Conservation (phyloP, 495 filamentous ascomycete species). For the Penicillium longicatenatum region DNA sequence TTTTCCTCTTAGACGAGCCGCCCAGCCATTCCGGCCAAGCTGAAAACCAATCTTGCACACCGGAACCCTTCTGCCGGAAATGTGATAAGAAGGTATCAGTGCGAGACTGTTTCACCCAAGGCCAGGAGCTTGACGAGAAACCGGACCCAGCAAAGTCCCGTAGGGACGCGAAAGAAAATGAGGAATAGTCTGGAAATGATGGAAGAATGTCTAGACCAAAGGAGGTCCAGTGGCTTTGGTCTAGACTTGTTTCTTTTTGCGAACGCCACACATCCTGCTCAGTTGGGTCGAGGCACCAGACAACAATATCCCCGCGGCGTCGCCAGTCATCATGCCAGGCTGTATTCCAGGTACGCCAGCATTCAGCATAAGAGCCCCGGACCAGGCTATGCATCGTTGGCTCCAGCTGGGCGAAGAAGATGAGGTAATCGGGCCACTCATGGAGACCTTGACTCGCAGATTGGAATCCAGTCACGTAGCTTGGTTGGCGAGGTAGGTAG, state of each 20-base stretch:
- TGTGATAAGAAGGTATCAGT: constrained; percentile 6
- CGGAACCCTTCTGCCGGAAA: constrained; percentile 10
- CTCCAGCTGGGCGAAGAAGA: constrained; percentile 68
- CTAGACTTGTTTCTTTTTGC: constrained; percentile 22
- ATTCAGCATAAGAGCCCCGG: constrained; percentile 63
- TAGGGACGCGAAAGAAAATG: constrained; percentile 12
- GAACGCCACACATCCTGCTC: constrained; percentile 43
- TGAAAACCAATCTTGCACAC: constrained; percentile 12
- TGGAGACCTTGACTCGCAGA: constrained; percentile 9
- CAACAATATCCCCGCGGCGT: constrained; percentile 77
- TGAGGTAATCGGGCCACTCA: constrained; percentile 62
- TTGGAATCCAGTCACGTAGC: constrained; percentile 21
- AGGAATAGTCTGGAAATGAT: constrained; percentile 5
- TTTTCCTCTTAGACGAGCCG: constrained; percentile 16
- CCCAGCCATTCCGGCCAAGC: constrained; percentile 17
- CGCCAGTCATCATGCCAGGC: constrained; percentile 87
- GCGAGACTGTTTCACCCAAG: not conserved
- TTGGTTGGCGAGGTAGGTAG: constrained; percentile 43
- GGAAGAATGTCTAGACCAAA: constrained; percentile 2
- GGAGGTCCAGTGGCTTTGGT: constrained; percentile 25
- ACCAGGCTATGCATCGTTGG: constrained; percentile 49
- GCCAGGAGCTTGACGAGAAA: constrained; percentile 5
- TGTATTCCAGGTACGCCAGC: constrained; percentile 76
- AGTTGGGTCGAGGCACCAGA: constrained; percentile 62
- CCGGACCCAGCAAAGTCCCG: constrained; percentile 8